phyloP scores from a whole-genome alignment of 129 eudicot species.

The Chrysanthemum lavandulifolium region DNA sequence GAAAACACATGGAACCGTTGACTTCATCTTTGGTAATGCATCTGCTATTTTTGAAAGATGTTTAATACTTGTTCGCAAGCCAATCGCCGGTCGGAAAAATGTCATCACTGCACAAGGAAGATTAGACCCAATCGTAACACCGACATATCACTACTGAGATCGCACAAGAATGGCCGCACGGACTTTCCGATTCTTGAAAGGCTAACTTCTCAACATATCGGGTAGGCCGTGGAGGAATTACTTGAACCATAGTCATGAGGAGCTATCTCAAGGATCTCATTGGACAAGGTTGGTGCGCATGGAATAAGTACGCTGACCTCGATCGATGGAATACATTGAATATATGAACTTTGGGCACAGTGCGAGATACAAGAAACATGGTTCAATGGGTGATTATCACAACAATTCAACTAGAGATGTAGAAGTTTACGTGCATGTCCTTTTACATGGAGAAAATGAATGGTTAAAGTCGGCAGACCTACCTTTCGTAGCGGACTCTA shows the following conservation, averaged over 20 bases:
- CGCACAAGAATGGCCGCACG: conserved; percentile 66
- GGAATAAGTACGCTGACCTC: conserved; percentile 51
- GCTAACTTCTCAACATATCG: conserved; percentile 43
- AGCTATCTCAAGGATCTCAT: conserved; percentile 65
- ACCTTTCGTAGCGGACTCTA: conserved; percentile 47
- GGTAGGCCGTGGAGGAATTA: conserved; percentile 92
- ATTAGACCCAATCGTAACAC: conserved; percentile 65
- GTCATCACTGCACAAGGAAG: conserved; percentile 81
- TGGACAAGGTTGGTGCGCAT: conserved; percentile 64
- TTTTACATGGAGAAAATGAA: conserved; percentile 64
- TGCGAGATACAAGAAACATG: conserved; percentile 57
- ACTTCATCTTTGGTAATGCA: conserved; percentile 89
- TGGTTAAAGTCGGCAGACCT: conserved; percentile 66
- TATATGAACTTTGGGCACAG: conserved; percentile 86
- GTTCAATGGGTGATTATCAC: conserved; percentile 62
- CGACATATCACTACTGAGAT: conserved; percentile 57
- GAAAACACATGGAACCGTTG: conserved; percentile 61
- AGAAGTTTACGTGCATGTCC: conserved; percentile 53
- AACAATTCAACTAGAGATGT: conserved; percentile 49
- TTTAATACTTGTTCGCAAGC: conserved; percentile 61
- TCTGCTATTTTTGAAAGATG: conserved; percentile 73
- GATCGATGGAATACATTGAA: conserved; percentile 67
- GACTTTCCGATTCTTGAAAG: conserved; percentile 42
- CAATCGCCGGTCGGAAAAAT: conserved; percentile 56
- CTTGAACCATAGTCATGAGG: conserved; percentile 61